A percentile compares a stretch with the other conserved stretches of the same genome.
Conservation (phyloP, 2,329 filamentous ascomycete species). For the Talaromyces sp. region DNA sequence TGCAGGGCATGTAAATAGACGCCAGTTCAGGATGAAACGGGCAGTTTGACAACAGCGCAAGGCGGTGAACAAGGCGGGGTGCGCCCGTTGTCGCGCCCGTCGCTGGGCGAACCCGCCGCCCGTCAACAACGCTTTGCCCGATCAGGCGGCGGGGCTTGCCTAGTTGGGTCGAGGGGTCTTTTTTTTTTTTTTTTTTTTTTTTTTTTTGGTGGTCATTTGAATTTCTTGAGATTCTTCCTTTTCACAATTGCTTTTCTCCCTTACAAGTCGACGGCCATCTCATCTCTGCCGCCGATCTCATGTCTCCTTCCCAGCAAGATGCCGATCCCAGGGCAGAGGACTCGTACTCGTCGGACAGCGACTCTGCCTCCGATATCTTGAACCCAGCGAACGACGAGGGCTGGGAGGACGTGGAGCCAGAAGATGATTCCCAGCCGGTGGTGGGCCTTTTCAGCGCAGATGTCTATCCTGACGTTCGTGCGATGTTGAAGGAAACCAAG, state of each 20-base stretch:
- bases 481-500: constrained; percentile 65
- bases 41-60: constrained; percentile 12
- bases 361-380: constrained; percentile 24
- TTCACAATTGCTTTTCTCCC: not conserved
- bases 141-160: not conserved
- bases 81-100: constrained; percentile 5
- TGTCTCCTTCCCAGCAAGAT: constrained; percentile 8
- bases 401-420: constrained; percentile 57
- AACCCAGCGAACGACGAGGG: constrained; percentile 47
- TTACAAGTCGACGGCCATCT: not conserved
- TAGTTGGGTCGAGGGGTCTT: not conserved
- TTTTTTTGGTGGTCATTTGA: not conserved
- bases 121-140: not conserved
- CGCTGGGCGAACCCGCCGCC: constrained; percentile 1
- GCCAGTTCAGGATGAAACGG: constrained; percentile 4
- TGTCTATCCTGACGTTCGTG: constrained; percentile 57
- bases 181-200: constrained; percentile 1
- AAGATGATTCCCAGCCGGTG: constrained; percentile 57
- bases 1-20: not conserved
- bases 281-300: not conserved
- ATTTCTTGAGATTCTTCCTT: not conserved
- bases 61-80: constrained; percentile 14
- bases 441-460: constrained; percentile 63
- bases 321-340: constrained; percentile 7
- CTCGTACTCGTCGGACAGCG: constrained; percentile 15